Conservation (phyloP, 305 asterid genomes). For the Andrographis paniculata region DNA sequence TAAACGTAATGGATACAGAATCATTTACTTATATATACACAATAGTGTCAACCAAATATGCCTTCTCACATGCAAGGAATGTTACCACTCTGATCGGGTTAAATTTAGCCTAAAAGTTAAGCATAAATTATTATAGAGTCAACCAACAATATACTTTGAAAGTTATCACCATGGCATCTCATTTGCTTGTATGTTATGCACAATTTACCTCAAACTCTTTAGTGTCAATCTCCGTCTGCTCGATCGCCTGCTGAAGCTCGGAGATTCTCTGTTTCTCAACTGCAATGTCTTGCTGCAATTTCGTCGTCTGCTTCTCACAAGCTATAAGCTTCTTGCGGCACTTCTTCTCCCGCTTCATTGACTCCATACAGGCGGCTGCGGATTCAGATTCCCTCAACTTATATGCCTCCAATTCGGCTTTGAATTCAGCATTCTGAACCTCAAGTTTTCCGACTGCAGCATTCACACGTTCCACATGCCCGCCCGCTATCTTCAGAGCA, state of each 20-base stretch:
- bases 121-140: neutral
- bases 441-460: slow-evolving; percentile 50
- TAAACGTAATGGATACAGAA: too few relatives aligned
- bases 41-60: too few relatives aligned
- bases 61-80: too few relatives aligned
- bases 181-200: neutral
- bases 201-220: slow-evolving; percentile 40
- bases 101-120: too few relatives aligned
- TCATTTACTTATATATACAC: too few relatives aligned
- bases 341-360: slow-evolving; percentile 48
- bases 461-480: slow-evolving; percentile 53
- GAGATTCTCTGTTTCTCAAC: slow-evolving; percentile 31
- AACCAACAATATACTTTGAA: neutral
- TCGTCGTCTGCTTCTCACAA: slow-evolving; percentile 47
- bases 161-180: neutral
- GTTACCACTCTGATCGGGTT: too few relatives aligned
- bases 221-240: slow-evolving; percentile 27
- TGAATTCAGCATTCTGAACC: slow-evolving; percentile 46
- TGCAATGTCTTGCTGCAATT: slow-evolving; percentile 42
- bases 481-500: slow-evolving; percentile 52
- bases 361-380: slow-evolving; percentile 31
- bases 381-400: slow-evolving; percentile 52
- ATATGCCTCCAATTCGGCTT: slow-evolving; percentile 49
- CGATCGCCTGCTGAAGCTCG: slow-evolving; percentile 33
- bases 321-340: slow-evolving; percentile 33